Percentiles rank a stretch among this genome's conserved stretches.
phyloP scores from a whole-genome alignment of 352 stramenopile genomes.

The Phytophthora colocasiae region DNA sequence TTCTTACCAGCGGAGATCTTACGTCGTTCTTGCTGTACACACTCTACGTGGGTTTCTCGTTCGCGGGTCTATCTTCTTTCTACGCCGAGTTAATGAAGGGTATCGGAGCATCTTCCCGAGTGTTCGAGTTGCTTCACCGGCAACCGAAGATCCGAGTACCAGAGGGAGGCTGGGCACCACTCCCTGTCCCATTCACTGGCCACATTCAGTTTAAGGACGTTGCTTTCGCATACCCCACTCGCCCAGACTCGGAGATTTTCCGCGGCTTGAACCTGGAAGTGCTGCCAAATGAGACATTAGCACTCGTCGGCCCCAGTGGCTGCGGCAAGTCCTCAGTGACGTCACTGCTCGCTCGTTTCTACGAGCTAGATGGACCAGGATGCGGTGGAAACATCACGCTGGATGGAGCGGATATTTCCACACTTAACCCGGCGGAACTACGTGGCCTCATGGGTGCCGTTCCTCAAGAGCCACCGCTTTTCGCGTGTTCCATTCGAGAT shows the following conservation, averaged over 20 bases:
- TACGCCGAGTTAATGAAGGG: constrained; percentile 94
- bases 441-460: constrained; percentile 73
- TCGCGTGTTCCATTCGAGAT: constrained; percentile 76
- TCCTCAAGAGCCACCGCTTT: constrained; percentile 76
- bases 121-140: constrained; percentile 93
- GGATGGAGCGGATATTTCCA: constrained; percentile 66
- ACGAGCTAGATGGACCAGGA: constrained; percentile 59
- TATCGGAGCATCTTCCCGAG: constrained; percentile 85
- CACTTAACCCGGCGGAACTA: constrained; percentile 57
- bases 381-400: constrained; percentile 63
- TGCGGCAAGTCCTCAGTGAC: constrained; percentile 80
- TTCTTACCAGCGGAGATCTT: constrained; percentile 91
- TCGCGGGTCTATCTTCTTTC: constrained; percentile 91
- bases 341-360: constrained; percentile 78
- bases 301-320: constrained; percentile 74
- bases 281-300: constrained; percentile 70
- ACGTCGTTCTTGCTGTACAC: constrained; percentile 95
- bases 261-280: constrained; percentile 59
- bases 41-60: constrained; percentile 90
- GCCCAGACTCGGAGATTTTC: constrained; percentile 64
- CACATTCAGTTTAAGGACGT: constrained; percentile 90
- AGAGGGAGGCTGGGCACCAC: constrained; percentile 34
- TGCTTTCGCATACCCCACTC: constrained; percentile 69
- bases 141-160: constrained; percentile 64
- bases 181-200: constrained; percentile 49